phyloP scores from a whole-genome alignment of 305 asterid species.

The Fraxinus albicans region DNA sequence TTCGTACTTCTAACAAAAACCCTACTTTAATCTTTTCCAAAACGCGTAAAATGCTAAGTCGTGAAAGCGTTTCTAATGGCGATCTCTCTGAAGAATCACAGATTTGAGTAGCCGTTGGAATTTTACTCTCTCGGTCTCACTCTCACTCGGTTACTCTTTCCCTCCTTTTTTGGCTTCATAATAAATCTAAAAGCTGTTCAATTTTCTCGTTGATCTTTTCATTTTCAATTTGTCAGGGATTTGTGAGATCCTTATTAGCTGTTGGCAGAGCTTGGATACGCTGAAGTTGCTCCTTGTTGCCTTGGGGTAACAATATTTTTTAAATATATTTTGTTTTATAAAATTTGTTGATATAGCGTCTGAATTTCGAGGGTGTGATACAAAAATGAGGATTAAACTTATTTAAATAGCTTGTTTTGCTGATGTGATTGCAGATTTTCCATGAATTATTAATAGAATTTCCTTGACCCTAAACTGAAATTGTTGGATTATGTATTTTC shows the following conservation, averaged over 20 bases:
- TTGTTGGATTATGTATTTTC: not conserved
- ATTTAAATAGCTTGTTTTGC: not conserved
- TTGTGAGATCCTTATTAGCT: not conserved
- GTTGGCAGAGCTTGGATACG: not conserved
- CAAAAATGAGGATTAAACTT: not conserved
- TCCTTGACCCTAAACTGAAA: not conserved
- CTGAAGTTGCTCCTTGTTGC: not conserved
- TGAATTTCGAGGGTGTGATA: not conserved
- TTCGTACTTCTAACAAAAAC: slow-evolving; percentile 4
- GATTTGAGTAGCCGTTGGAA: slow-evolving; percentile 19
- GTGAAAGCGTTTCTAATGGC: slow-evolving; percentile 21
- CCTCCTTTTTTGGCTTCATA: not conserved
- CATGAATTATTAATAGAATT: not conserved
- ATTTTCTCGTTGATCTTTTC: not conserved
- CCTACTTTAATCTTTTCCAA: slow-evolving; percentile 19
- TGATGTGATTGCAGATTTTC: slow-evolving; percentile 2
- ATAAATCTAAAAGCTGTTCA: not conserved
- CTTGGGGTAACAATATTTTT: not conserved
- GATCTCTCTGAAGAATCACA: not conserved
- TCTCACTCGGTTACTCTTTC: not conserved
- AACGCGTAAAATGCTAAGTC: slow-evolving; percentile 11
- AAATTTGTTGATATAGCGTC: not conserved
- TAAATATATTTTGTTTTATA: not conserved
- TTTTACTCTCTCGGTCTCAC: not conserved
- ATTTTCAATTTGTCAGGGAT: not conserved